These are phyloP conservation scores for Ceratocystis destructans DNA, from an alignment of 2,329 filamentous ascomycete species.

Conservation along the genomic window DNA sequence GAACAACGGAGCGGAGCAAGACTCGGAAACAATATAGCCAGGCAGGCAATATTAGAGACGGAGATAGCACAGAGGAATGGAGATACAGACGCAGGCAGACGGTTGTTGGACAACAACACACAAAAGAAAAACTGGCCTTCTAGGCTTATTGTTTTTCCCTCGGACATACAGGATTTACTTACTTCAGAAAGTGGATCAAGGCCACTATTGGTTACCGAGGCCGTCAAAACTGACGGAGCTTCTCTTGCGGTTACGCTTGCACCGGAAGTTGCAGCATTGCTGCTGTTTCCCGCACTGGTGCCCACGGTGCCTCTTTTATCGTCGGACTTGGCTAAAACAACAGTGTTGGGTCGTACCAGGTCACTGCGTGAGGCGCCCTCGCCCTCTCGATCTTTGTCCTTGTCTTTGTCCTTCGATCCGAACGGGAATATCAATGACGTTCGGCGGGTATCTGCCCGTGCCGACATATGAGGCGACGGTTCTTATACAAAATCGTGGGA, in stretches of 20 bases:
- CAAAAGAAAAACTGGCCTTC: neutral
- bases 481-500: neutral
- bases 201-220: slow-evolving; percentile 1
- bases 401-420: neutral
- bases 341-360: neutral
- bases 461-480: neutral
- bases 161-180: neutral
- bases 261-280: neutral
- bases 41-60: neutral
- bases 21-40: neutral
- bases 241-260: neutral
- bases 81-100: too few species aligned
- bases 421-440: neutral
- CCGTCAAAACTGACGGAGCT: neutral
- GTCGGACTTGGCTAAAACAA: neutral
- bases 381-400: neutral
- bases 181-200: slow-evolving; percentile 17
- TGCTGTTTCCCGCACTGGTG: neutral
- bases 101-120: neutral
- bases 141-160: neutral
- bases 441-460: neutral
- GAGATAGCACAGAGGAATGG: too few species aligned
- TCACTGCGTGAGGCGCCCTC: neutral
- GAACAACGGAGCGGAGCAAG: neutral
- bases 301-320: neutral